Conservation (phyloP, 371 early-diverging fungal genomes). For the Dinochytrium kinnereticum region DNA sequence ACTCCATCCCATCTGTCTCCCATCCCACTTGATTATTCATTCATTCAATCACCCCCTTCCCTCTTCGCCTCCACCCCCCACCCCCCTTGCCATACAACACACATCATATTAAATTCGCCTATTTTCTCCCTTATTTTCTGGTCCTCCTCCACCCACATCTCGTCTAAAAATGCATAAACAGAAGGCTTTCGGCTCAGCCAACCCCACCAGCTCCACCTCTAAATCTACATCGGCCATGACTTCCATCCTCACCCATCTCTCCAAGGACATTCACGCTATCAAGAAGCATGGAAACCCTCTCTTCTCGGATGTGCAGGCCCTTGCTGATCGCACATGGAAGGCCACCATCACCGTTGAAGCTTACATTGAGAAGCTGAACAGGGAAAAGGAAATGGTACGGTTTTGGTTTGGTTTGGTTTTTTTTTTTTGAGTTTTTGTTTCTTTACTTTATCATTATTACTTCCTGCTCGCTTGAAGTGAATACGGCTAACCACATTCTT, state of each 20-base stretch:
- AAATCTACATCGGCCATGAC: neutral
- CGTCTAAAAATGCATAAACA: neutral
- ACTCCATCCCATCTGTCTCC: too few relatives aligned
- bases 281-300: conserved; percentile 34
- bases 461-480: neutral
- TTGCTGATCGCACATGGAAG: conserved; percentile 48
- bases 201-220: neutral
- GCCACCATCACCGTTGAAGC: conserved; percentile 41
- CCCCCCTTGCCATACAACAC: neutral
- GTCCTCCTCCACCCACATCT: neutral
- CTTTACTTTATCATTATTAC: neutral
- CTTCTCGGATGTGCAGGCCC: conserved; percentile 35
- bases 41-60: too few relatives aligned
- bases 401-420: neutral
- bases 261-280: conserved; percentile 29
- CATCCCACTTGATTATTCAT: too few relatives aligned
- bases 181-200: neutral
- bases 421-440: neutral
- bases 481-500: too few relatives aligned
- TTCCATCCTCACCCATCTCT: neutral
- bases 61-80: neutral
- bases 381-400: conserved; percentile 38
- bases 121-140: neutral
- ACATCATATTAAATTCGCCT: neutral
- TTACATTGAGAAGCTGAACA: conserved; percentile 28